These are phyloP conservation scores for Candida endomychidarum DNA, from an alignment of 805 yeast genomes.

Conservation along the genomic window DNA sequence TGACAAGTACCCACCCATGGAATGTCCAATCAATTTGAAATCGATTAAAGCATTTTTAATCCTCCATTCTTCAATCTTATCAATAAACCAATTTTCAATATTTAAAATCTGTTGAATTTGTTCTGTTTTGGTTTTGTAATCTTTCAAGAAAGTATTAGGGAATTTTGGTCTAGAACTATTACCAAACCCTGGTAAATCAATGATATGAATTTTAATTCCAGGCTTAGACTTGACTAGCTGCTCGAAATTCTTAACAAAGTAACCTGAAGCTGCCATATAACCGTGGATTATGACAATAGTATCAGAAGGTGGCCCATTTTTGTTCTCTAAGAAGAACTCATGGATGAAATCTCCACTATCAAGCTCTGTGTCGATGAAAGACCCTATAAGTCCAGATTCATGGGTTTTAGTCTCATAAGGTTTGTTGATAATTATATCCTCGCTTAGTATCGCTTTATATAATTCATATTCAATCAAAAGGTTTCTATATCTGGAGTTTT, in stretches of 20 bases:
- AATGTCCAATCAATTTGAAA: conserved; percentile 38
- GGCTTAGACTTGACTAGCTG: conserved; percentile 27
- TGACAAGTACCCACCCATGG: conserved; percentile 44
- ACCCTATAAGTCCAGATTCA: conserved; percentile 15
- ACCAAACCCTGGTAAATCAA: conserved; percentile 45
- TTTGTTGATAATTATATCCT: conserved; percentile 26
- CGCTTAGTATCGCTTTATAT: conserved; percentile 32
- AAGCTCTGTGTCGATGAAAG: conserved; percentile 31
- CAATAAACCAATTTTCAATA: conserved; percentile 43
- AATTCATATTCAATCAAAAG: conserved; percentile 33
- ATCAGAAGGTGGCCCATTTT: conserved; percentile 8
- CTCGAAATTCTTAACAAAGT: conserved; percentile 39
- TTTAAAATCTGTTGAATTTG: conserved; percentile 32
- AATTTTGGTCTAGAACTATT: conserved; percentile 42
- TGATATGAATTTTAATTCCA: conserved; percentile 36
- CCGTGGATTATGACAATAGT: conserved; percentile 38
- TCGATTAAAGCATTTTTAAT: conserved; percentile 18
- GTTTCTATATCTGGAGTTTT: conserved; percentile 25
- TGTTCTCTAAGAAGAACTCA: conserved; percentile 34
- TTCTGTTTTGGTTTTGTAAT: conserved; percentile 19
- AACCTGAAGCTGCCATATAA: conserved; percentile 47
- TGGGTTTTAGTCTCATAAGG: conserved; percentile 17
- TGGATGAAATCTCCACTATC: conserved; percentile 32
- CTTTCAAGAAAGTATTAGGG: conserved; percentile 28
- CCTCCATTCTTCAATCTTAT: conserved; percentile 39